Evolutionary conservation across 148 eudicot species (phyloP), one percentile per base, ranked within the genome.

Genomic region (Euryodendron excelsum): DNA sequence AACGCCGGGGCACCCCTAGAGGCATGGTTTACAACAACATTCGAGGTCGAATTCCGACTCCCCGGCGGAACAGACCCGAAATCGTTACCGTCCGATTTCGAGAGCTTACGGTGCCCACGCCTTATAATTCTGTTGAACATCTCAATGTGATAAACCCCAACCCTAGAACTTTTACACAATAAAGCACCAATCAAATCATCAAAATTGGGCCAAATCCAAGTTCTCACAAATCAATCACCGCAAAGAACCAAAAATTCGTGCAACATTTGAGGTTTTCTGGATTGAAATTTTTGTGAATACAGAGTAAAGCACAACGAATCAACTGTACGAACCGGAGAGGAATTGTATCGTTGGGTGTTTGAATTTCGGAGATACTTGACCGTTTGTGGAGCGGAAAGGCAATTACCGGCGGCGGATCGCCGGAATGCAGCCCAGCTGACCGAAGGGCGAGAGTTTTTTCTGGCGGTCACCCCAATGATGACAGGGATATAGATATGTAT

Each of bases 1-100:
- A 33, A n/a, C 18, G 8, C 56, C 30, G 77, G 81, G 5, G 69
- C 63, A 4, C 81, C 91, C 41, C 91, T 80, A 4, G 93, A 88
- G 33, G 89, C 91, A 63, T 90, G 91, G 75, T 88, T 90, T 55
- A 90, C 87, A 0, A 90, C 93, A 5, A 88, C 87, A 85, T 84
- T 85, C 1, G 88, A 82, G 17, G 88, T 67, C 0, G 89, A 86
- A n/a, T n/a, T n/a, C n/a, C n/a, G n/a, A n/a, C n/a, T n/a, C n/a
- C n/a, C n/a, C n/a, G n/a, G n/a, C n/a, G n/a, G n/a, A 55, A 82
- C 85, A n/a, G 80, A 70, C 21, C 80, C 86, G 55, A 82, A 37
- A 23, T 70, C 84, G 17, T 76, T 59, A 60, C 53, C 89, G 59
- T 85, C 90, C n/a, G 82, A 73, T 86, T 88, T 88, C 11, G 89